Conservation (phyloP, 129 eudicot genomes). For the Erigeron canadensis region DNA sequence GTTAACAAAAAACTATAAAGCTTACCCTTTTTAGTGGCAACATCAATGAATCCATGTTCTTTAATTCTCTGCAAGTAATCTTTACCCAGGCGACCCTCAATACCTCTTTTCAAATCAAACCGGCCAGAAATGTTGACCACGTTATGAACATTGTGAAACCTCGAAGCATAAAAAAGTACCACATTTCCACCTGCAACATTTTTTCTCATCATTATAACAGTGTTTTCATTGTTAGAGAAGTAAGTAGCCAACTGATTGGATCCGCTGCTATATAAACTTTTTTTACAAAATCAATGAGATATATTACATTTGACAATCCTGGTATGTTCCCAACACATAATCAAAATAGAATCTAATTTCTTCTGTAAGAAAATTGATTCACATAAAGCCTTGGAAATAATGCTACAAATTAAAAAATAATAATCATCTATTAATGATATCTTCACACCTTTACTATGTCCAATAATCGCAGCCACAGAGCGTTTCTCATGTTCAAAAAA, state of each 20-base stretch:
- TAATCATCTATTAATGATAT: background rate
- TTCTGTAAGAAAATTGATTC: no score
- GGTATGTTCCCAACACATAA: constrained; percentile 1
- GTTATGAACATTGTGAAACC: constrained; percentile 43
- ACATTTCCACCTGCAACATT: constrained; percentile 67
- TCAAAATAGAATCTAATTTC: background rate
- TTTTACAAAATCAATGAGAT: no score
- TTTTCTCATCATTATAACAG: constrained; percentile 10
- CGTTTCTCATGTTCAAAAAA: constrained; percentile 44
- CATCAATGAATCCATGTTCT: constrained; percentile 52
- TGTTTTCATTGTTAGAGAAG: background rate
- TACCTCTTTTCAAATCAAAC: constrained; percentile 58
- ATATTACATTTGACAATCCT: background rate
- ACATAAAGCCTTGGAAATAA: no score
- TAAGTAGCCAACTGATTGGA: background rate
- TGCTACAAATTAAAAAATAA: background rate
- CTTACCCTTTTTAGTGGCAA: constrained; percentile 50
- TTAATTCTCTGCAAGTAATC: constrained; percentile 50
- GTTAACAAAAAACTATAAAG: constrained; percentile 5
- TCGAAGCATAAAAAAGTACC: constrained; percentile 59
- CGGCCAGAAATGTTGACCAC: constrained; percentile 76
- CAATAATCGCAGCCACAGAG: constrained; percentile 47
- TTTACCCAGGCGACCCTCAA: constrained; percentile 72
- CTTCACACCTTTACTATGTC: constrained; percentile 79
- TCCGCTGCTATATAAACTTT: background rate